These are phyloP conservation scores for Bipolaris oryzae DNA, from an alignment of 2,329 filamentous ascomycete genomes.

Conservation along the genomic window DNA sequence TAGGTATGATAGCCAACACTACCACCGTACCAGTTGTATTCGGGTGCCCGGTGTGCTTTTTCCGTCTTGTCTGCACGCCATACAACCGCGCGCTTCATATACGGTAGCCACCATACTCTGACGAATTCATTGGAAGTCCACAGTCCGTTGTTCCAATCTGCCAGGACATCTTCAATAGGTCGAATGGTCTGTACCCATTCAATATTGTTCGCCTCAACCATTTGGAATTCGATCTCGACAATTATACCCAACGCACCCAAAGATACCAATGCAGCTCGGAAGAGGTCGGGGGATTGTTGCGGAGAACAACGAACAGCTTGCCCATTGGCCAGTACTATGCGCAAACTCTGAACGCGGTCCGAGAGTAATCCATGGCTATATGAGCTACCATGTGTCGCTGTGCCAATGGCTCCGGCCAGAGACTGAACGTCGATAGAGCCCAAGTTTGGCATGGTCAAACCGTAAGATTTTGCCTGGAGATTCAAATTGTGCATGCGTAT, in stretches of 20 bases:
- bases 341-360: slow-evolving; percentile 74
- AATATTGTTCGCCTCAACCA: slow-evolving; percentile 81
- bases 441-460: slow-evolving; percentile 86
- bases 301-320: slow-evolving; percentile 71
- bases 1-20: slow-evolving; percentile 86
- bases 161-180: slow-evolving; percentile 70
- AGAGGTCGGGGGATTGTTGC: slow-evolving; percentile 75
- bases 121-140: slow-evolving; percentile 90
- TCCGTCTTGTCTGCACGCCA: slow-evolving; percentile 86
- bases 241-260: slow-evolving; percentile 91
- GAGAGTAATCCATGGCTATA: slow-evolving; percentile 83
- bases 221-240: slow-evolving; percentile 83
- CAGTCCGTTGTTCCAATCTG: slow-evolving; percentile 72
- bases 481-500: slow-evolving; percentile 81
- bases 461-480: slow-evolving; percentile 72
- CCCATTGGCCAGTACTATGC: slow-evolving; percentile 83
- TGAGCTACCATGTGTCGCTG: slow-evolving; percentile 91
- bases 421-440: slow-evolving; percentile 96
- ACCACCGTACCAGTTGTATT: slow-evolving; percentile 79
- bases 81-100: slow-evolving; percentile 83
- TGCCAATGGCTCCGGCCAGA: slow-evolving; percentile 88
- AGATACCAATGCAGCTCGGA: slow-evolving; percentile 84
- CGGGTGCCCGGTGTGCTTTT: slow-evolving; percentile 64
- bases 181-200: slow-evolving; percentile 84
- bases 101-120: slow-evolving; percentile 97